Evolutionary conservation across 2,329 filamentous ascomycete species (phyloP), one percentile per base, ranked within the genome.

Genomic region (Meredithiella fracta): DNA sequence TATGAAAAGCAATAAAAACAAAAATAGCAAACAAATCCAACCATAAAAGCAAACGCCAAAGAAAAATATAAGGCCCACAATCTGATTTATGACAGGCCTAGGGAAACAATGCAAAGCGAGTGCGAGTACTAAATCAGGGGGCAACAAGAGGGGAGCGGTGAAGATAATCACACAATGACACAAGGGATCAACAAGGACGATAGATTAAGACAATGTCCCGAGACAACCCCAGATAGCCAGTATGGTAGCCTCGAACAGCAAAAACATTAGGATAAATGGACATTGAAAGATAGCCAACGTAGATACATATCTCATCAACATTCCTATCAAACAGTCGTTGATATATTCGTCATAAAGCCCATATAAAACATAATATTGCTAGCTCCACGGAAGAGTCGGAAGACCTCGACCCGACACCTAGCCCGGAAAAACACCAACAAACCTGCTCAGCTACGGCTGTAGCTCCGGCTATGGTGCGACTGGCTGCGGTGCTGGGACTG

Each of bases 381-480:
- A 34, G 11, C 11, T 5, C 29, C 5, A 11, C 11, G 29, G 11
- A 34, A 34, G 5, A 11, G 11, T 34, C 29, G 11, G 29, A 5
- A 34, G 29, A 11, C 29, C 5, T 34, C 11, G 29, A 34, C 11
- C 11, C 29, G 11, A 11, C 29, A 34, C 29, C 5, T 5, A 34
- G 29, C 11, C 29, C 29, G 29, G 29, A 11, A 5, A 34, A 34
- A 11, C 29, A 34, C 5, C 5, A 11, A 5, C 29, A 34, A 34
- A 5, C 29, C 29, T 14, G 8, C 22, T 34, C 44, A 56, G 25
- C 38, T 22, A 29, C 51, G 52, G 29, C 54, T 56, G 26, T 51
- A 44, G 40, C 52, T 52, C 17, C 47, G 51, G 14, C 44, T 52
- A 34, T 47, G 56, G 11, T 49, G 55, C 15, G 54, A 56, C 15